phyloP scores from a whole-genome alignment of 208 protist species.

The Wallacemonas sp. region DNA sequence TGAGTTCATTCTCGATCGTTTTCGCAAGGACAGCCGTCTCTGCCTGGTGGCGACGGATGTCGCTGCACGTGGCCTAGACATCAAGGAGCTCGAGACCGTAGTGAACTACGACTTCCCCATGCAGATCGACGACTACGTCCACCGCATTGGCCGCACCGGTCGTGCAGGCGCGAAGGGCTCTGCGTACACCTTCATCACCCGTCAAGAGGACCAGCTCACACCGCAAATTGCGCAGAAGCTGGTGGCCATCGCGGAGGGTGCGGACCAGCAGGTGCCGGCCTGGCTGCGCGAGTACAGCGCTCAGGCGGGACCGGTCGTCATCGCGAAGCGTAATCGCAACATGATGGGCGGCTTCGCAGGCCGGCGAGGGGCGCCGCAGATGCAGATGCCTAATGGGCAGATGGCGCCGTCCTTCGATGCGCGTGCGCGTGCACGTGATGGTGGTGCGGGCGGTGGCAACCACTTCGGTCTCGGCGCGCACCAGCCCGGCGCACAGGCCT shows the following conservation, averaged over 20 bases:
- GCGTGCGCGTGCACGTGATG: conserved; percentile 5
- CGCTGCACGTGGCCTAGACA: conserved; percentile 96
- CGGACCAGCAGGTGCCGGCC: conserved; percentile 66
- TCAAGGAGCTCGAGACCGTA: conserved; percentile 98
- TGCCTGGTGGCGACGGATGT: conserved; percentile 94
- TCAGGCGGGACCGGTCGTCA: conserved; percentile 29
- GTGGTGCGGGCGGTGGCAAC: conserved; percentile 9
- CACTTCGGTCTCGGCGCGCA: conserved; percentile 44
- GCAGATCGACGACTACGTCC: conserved; percentile 98
- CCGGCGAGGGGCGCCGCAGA: conserved; percentile 30
- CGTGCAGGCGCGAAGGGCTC: conserved; percentile 88
- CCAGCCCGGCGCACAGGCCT: conserved; percentile 20
- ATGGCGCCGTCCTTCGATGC: conserved; percentile 22
- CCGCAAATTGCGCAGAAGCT: conserved; percentile 70
- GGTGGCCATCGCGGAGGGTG: conserved; percentile 59
- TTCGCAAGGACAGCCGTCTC: conserved; percentile 71
- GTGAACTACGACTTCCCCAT: conserved; percentile 99
- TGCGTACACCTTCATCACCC: conserved; percentile 86
- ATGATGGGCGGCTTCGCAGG: conserved; percentile 49
- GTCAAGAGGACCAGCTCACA: conserved; percentile 90
- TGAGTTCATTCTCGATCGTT: conserved; percentile 92
- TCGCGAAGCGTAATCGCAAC: conserved; percentile 67
- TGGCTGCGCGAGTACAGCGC: conserved; percentile 77
- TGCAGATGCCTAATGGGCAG: conserved; percentile 47
- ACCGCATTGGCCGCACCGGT: conserved; percentile 96